These are phyloP conservation scores for Neodidymelliopsis sp. DNA, from an alignment of 2,329 filamentous ascomycete genomes.

Conservation along the genomic window DNA sequence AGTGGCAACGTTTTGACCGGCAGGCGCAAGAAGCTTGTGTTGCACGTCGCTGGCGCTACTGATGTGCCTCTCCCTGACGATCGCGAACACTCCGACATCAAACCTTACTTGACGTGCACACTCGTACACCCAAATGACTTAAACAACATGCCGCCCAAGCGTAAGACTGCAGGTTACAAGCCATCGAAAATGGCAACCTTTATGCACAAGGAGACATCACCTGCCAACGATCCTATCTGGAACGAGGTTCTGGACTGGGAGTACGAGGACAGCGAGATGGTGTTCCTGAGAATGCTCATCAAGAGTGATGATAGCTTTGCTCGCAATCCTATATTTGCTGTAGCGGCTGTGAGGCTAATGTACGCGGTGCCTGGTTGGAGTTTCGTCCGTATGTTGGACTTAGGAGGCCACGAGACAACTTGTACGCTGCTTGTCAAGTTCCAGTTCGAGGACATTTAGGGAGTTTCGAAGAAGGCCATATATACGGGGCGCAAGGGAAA, in stretches of 20 bases:
- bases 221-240: slow-evolving; percentile 69
- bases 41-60: slow-evolving; percentile 69
- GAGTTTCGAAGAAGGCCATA: background rate
- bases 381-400: slow-evolving; percentile 70
- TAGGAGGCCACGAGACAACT: slow-evolving; percentile 69
- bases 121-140: slow-evolving; percentile 66
- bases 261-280: slow-evolving; percentile 71
- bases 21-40: slow-evolving; percentile 58
- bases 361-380: slow-evolving; percentile 67
- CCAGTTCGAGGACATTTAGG: slow-evolving; percentile 53
- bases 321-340: slow-evolving; percentile 68
- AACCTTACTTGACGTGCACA: slow-evolving; percentile 71
- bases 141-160: slow-evolving; percentile 61
- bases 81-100: slow-evolving; percentile 58
- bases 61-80: slow-evolving; percentile 64
- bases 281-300: slow-evolving; percentile 69
- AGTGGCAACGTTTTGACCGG: slow-evolving; percentile 58
- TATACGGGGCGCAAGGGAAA: background rate
- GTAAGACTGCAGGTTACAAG: slow-evolving; percentile 68
- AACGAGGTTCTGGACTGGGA: slow-evolving; percentile 72
- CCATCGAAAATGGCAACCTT: slow-evolving; percentile 65
- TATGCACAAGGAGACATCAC: slow-evolving; percentile 66
- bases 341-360: slow-evolving; percentile 65
- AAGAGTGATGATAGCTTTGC: slow-evolving; percentile 72
- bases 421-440: slow-evolving; percentile 70